These are phyloP conservation scores for Corymbia maculata DNA, from an alignment of 345 rosid genomes.

Conservation along the genomic window DNA sequence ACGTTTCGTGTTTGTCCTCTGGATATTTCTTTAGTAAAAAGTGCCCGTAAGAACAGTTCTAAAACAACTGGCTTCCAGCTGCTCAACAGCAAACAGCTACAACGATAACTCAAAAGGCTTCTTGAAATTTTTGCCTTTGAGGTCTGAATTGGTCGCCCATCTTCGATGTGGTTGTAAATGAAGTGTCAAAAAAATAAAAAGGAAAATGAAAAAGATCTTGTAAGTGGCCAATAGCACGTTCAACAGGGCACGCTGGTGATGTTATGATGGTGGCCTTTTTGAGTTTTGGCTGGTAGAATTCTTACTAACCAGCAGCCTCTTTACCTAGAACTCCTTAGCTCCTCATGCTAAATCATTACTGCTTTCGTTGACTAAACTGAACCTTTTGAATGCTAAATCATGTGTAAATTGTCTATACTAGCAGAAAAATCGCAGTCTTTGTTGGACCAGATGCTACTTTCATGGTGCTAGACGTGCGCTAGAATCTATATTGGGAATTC, in stretches of 20 bases:
- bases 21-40: background rate
- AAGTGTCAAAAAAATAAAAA: background rate
- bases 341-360: background rate
- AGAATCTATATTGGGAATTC: background rate
- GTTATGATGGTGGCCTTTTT: background rate
- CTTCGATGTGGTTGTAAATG: background rate
- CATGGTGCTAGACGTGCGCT: background rate
- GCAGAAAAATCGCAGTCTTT: background rate
- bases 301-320: background rate
- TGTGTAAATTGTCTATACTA: background rate
- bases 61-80: background rate
- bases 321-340: background rate
- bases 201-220: background rate
- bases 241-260: background rate
- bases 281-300: background rate
- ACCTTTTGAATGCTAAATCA: background rate
- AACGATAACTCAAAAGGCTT: background rate
- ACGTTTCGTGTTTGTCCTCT: background rate
- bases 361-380: background rate
- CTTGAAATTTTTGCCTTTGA: background rate
- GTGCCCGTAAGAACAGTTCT: background rate
- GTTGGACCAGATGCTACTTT: background rate
- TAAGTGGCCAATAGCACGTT: background rate
- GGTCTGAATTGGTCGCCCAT: background rate
- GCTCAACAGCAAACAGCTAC: background rate